Conservation (phyloP, 306 rosid species). For the Corylus avellana region DNA sequence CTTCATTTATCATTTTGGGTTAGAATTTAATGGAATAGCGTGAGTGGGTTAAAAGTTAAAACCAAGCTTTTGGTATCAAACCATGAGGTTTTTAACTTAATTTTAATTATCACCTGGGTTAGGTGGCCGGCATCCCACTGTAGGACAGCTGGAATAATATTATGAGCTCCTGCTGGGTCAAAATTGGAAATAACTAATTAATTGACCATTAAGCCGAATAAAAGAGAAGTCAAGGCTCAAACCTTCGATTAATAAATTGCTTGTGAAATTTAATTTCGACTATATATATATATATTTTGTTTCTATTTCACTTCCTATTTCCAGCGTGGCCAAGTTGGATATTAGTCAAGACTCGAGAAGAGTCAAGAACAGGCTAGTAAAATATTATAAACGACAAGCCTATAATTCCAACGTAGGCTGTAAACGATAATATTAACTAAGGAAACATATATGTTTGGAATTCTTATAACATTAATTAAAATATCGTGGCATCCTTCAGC, state of each 20-base stretch:
- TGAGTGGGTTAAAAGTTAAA: neutral
- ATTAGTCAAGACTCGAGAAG: neutral
- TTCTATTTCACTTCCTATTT: too few relatives aligned
- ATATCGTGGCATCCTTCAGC: neutral
- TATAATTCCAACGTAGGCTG: neutral
- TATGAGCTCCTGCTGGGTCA: neutral
- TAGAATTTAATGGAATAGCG: neutral
- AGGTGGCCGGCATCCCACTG: conserved; percentile 4
- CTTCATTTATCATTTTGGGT: neutral
- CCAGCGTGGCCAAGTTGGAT: neutral
- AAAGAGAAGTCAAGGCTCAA: neutral
- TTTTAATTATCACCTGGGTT: neutral
- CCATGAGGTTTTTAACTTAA: neutral
- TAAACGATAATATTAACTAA: neutral
- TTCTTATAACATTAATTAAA: too few relatives aligned
- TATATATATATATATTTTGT: too few relatives aligned
- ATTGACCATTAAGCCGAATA: neutral
- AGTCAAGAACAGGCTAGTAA: neutral
- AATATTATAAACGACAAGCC: neutral
- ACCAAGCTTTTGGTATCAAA: neutral
- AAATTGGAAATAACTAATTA: neutral
- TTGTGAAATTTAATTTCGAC: too few relatives aligned
- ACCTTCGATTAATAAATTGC: neutral
- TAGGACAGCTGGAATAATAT: neutral
- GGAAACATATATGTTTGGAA: neutral